Conservation (phyloP, 164 flowering plant species). For the Kalanchoe fedtschenkoi region DNA sequence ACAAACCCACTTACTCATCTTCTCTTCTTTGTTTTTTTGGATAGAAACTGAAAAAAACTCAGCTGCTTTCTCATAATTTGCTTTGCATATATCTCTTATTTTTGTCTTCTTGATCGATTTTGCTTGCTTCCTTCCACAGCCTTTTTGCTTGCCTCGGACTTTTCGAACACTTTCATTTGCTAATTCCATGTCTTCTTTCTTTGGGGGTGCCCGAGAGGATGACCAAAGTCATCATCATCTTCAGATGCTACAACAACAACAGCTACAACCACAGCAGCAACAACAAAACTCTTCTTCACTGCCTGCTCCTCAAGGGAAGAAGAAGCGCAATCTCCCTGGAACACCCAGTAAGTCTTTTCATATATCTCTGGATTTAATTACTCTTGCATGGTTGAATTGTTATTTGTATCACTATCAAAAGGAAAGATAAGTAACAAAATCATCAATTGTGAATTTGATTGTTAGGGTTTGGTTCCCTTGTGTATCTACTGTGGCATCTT, state of each 20-base stretch:
- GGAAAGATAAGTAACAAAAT: neutral
- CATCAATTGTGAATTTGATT: neutral
- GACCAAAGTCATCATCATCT: conserved; percentile 16
- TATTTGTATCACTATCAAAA: neutral
- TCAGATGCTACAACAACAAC: conserved; percentile 4
- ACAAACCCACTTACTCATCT: conserved; percentile 6
- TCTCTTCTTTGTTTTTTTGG: conserved; percentile 5
- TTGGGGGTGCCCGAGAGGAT: conserved; percentile 1
- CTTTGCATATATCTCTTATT: neutral
- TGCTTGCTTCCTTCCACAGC: neutral
- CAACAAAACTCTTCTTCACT: conserved; percentile 27
- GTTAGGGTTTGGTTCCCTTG: neutral
- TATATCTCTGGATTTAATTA: neutral
- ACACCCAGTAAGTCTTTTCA: conserved; percentile 53
- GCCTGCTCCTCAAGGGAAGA: conserved; percentile 45
- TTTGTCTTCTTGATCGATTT: conserved; percentile 7
- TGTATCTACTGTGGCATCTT: neutral
- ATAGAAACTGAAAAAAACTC: conserved; percentile 6
- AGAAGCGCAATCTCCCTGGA: conserved; percentile 69
- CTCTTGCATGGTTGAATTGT: conserved; percentile 2
- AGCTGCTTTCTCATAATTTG: conserved; percentile 3
- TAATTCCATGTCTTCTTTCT: conserved; percentile 2
- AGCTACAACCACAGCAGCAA: conserved; percentile 15
- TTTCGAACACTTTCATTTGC: conserved; percentile 4
- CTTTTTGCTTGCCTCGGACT: conserved; percentile 3